Conservation (phyloP, 805 yeast species). For the Pichia gijzeniarum region DNA sequence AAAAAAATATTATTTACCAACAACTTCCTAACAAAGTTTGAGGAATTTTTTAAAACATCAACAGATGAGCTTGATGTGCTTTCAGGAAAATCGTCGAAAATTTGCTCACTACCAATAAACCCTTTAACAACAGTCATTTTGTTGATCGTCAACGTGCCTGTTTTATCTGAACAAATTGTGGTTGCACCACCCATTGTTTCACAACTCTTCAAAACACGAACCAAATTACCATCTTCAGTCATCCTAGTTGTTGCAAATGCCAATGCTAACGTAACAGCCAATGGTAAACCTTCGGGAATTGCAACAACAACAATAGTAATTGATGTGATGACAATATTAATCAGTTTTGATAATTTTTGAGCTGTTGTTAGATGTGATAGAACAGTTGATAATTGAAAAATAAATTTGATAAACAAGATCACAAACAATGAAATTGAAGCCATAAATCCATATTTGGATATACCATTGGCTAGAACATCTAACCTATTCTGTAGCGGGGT, state of each 20-base stretch:
- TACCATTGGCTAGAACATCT: constrained; percentile 80
- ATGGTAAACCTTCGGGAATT: constrained; percentile 97
- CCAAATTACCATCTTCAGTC: constrained; percentile 93
- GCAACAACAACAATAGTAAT: constrained; percentile 98
- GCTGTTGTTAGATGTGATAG: constrained; percentile 45
- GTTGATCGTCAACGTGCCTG: constrained; percentile 85
- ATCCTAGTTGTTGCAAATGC: constrained; percentile 95
- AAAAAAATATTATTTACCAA: constrained; percentile 55
- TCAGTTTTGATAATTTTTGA: constrained; percentile 75
- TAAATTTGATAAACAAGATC: constrained; percentile 71
- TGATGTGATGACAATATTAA: constrained; percentile 84
- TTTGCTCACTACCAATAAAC: constrained; percentile 46
- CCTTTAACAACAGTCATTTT: constrained; percentile 89
- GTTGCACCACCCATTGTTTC: constrained; percentile 93
- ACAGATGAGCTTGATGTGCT: not conserved
- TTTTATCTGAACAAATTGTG: constrained; percentile 87
- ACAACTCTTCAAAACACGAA: constrained; percentile 87
- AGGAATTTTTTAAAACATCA: constrained; percentile 2
- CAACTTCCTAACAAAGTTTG: constrained; percentile 18
- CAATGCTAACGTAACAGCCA: constrained; percentile 93
- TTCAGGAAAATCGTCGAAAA: constrained; percentile 41
- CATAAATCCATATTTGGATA: constrained; percentile 87
- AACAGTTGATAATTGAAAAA: constrained; percentile 48
- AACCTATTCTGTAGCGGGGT: constrained; percentile 88
- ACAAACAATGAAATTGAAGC: constrained; percentile 80